Evolutionary conservation across 2,329 filamentous ascomycete species (phyloP), one percentile per base, ranked within the genome.

Genomic region (Onygena corvina): DNA sequence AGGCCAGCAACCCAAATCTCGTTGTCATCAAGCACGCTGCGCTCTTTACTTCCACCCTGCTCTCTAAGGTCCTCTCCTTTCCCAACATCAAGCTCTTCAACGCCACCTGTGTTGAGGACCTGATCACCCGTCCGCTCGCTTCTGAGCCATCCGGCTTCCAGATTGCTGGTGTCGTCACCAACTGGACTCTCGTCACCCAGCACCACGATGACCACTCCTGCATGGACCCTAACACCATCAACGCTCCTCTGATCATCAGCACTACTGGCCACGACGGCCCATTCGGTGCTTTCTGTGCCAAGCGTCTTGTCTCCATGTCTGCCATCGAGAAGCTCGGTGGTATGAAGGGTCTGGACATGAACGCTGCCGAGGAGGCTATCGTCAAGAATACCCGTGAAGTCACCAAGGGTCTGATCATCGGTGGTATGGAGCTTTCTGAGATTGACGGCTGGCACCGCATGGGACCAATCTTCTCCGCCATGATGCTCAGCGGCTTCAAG

Each of bases 151-250:
- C 69, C 1, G 69, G 72, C 7, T 69, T 93, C 36, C 80, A 84
- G 54, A 81, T 94, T 56, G 84, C 86, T 6, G 88, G 88, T 60
- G 88, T 94, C 1, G 89, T 95, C 49, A 93, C 86, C 61, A 95
- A 95, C 76, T 95, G 88, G 88, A 94, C 88, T 1, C 76, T 94
- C 21, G 88, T 94, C 45, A 79, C 82, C 36, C 84, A 90, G 75
- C 83, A 89, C 67, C 84, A 89, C 67, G 84, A 88, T 63, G 84
- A 90, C 65, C 87, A 94, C 72, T 85, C 80, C 53, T 94, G 88
- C 82, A 94, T 94, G 88, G 89, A 94, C 67, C 88, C 88, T 58
- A 94, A 92, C 78, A 94, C 88, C 60, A 94, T 94, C 77, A 94
- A 94, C 64, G 86, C 87, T 0, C 87, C 88, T 1, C 68, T 94